Evolutionary conservation across 2,329 filamentous ascomycete genomes (phyloP).

Genomic region (Acephala macrosclerotiorum): DNA sequence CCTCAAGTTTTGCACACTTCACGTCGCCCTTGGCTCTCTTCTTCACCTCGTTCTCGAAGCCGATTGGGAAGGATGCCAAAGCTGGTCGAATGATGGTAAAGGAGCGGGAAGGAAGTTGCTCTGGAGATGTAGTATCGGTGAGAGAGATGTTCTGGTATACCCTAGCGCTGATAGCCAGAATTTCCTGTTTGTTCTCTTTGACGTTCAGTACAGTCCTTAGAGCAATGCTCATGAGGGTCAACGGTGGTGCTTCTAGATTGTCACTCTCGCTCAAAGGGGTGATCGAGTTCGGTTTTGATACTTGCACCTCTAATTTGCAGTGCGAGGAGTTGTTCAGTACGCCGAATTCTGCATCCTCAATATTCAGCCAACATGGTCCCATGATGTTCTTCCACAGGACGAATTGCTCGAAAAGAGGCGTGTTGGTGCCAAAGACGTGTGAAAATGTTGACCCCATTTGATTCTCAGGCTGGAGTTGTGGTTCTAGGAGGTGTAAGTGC

Average conservation of each 20-base stretch:
- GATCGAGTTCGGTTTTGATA: slow-evolving; percentile 79
- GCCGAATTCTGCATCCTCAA: slow-evolving; percentile 83
- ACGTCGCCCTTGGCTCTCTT: slow-evolving; percentile 78
- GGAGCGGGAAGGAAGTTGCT: slow-evolving; percentile 86
- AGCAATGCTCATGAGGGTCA: slow-evolving; percentile 96
- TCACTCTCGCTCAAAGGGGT: slow-evolving; percentile 78
- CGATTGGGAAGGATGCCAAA: slow-evolving; percentile 78
- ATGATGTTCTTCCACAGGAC: slow-evolving; percentile 99
- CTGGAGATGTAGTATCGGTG: slow-evolving; percentile 85
- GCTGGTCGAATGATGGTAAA: slow-evolving; percentile 91
- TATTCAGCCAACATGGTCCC: slow-evolving; percentile 97
- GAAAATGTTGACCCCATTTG: slow-evolving; percentile 88
- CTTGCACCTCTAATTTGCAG: slow-evolving; percentile 92
- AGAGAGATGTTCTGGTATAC: slow-evolving; percentile 92
- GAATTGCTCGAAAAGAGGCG: slow-evolving; percentile 95
- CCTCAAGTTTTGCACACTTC: slow-evolving; percentile 83
- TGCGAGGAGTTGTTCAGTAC: slow-evolving; percentile 91
- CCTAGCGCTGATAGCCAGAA: slow-evolving; percentile 87
- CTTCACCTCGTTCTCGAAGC: slow-evolving; percentile 80
- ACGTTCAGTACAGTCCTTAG: slow-evolving; percentile 88
- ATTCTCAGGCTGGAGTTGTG: slow-evolving; percentile 70
- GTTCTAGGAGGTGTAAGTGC: slow-evolving; percentile 54
- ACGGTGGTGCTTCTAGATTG: slow-evolving; percentile 80
- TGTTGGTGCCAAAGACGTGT: slow-evolving; percentile 92
- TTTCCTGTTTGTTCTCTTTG: slow-evolving; percentile 96